Conservation (phyloP, 2,329 filamentous ascomycete species). For the Xylaria sp. region DNA sequence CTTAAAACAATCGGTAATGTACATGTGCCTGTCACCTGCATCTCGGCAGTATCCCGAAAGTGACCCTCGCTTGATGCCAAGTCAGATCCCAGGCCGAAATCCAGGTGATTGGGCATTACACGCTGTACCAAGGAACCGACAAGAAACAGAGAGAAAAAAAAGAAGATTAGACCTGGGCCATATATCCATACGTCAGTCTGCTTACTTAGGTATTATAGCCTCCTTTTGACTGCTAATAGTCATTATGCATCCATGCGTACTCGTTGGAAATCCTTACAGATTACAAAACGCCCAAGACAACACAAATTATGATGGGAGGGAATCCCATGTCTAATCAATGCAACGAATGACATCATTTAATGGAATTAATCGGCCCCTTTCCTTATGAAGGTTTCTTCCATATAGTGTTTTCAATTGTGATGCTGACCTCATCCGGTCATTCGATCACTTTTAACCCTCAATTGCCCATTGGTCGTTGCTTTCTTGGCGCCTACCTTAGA, state of each 20-base stretch:
- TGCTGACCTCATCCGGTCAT: constrained; percentile 15
- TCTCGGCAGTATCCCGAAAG: constrained; percentile 33
- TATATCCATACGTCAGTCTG: not conserved
- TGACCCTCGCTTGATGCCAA: constrained; percentile 12
- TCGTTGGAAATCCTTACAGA: not conserved
- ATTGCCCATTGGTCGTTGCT: constrained; percentile 23
- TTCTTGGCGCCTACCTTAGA: not conserved
- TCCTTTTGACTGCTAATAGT: not conserved
- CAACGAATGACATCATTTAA: constrained; percentile 13
- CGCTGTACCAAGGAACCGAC: constrained; percentile 15
- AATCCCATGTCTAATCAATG: not conserved
- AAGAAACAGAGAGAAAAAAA: too few relatives aligned
- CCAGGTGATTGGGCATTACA: constrained; percentile 18
- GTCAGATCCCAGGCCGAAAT: not conserved
- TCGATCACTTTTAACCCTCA: constrained; percentile 23
- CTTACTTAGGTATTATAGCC: not conserved
- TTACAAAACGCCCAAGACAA: not conserved
- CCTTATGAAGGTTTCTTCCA: constrained; percentile 9
- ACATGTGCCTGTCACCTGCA: constrained; percentile 28
- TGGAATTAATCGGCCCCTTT: constrained; percentile 9
- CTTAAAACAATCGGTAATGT: constrained; percentile 36
- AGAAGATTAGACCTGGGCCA: not conserved
- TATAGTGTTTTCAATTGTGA: constrained; percentile 5
- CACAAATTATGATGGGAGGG: not conserved
- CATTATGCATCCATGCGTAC: not conserved